Conservation (phyloP, 139 green algal genomes). For the Chlorella sorokiniana region DNA sequence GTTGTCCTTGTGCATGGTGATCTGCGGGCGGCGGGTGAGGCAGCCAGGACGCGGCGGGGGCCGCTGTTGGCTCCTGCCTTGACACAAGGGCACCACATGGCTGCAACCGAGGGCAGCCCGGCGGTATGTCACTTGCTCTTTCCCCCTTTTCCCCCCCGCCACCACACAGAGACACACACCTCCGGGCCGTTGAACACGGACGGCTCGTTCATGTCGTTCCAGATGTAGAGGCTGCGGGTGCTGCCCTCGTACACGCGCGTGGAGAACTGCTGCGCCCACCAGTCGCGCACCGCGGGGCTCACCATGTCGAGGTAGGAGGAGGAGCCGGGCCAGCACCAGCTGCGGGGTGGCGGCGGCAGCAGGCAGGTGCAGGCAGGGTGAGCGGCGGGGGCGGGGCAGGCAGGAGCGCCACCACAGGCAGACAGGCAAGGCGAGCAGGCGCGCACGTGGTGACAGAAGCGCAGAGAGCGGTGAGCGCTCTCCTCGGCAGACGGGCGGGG, state of each 20-base stretch:
- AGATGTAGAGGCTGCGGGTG: conserved; percentile 95
- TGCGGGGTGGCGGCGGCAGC: conserved; percentile 28
- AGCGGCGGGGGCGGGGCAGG: not conserved
- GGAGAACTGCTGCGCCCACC: conserved; percentile 92
- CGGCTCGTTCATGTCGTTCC: conserved; percentile 99
- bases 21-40: too few relatives aligned
- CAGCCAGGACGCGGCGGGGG: too few relatives aligned
- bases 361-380: not conserved
- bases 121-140: too few relatives aligned
- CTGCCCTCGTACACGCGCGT: conserved; percentile 82
- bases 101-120: too few relatives aligned
- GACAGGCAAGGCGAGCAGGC: too few relatives aligned
- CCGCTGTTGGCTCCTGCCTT: too few relatives aligned
- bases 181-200: conserved; percentile 99
- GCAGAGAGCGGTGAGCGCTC: too few relatives aligned
- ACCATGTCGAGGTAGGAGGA: conserved; percentile 95
- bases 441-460: too few relatives aligned
- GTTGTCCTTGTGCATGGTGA: conserved; percentile 94
- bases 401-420: not conserved
- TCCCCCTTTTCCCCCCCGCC: not conserved
- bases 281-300: conserved; percentile 79
- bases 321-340: conserved; percentile 96
- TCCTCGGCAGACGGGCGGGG: too few relatives aligned
- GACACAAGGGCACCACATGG: too few relatives aligned
- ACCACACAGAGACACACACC: conserved; percentile 38